These are phyloP conservation scores for Thalassiosira livingstoniorum DNA, from an alignment of 352 stramenopile species.

Conservation along the genomic window DNA sequence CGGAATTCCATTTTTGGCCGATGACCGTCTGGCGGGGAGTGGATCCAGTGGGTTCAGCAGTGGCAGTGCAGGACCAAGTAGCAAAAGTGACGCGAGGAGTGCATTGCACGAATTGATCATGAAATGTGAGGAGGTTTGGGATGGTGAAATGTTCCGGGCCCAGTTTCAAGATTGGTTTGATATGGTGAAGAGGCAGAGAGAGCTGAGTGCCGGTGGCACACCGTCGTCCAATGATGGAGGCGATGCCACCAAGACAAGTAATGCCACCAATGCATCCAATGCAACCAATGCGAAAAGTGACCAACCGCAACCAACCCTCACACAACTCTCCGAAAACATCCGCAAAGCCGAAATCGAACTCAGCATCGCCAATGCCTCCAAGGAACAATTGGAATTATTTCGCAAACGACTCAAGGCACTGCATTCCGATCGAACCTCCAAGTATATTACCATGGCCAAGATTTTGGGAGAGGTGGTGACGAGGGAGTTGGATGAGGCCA, in stretches of 20 bases:
- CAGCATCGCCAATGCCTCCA: slow-evolving; percentile 68
- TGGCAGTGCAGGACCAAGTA: no score
- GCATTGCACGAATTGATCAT: slow-evolving; percentile 54
- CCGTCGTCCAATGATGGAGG: no score
- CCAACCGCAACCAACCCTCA: slow-evolving; percentile 30
- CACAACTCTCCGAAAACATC: slow-evolving; percentile 69
- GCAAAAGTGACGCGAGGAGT: no score
- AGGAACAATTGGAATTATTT: slow-evolving; percentile 69
- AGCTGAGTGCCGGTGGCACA: slow-evolving; percentile 42
- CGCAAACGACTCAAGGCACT: slow-evolving; percentile 68
- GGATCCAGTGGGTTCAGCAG: no score
- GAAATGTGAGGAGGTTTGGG: slow-evolving; percentile 70
- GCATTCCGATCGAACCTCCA: slow-evolving; percentile 56
- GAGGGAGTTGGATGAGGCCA: slow-evolving; percentile 81
- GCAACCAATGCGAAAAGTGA: slow-evolving; percentile 29
- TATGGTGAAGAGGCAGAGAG: slow-evolving; percentile 65
- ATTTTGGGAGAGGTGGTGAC: slow-evolving; percentile 82
- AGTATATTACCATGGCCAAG: slow-evolving; percentile 75
- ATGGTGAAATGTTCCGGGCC: slow-evolving; percentile 75
- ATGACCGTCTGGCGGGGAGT: slow-evolving; percentile 49
- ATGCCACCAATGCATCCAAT: slow-evolving; percentile 29
- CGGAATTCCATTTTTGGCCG: slow-evolving; percentile 54
- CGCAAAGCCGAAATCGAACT: slow-evolving; percentile 81
- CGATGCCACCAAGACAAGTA: no score
- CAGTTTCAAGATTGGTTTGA: slow-evolving; percentile 80